A percentile compares a stretch with the other conserved stretches of the same genome.
phyloP scores from a whole-genome alignment of 2,329 filamentous ascomycete species.

The Claviceps humidiphila region DNA sequence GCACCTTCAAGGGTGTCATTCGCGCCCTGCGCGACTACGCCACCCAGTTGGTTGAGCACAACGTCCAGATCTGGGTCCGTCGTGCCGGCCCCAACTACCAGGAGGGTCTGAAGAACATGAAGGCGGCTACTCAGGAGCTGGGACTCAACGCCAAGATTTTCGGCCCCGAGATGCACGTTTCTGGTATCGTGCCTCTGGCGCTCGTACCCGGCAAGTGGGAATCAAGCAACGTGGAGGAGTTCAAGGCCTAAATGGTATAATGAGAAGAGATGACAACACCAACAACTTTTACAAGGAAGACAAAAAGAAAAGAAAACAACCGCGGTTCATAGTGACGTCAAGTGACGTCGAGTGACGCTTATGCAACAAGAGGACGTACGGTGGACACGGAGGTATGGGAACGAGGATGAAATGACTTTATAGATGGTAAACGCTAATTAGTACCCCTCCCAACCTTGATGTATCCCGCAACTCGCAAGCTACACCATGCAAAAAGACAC shows the following conservation, averaged over 20 bases:
- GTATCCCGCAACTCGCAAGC: constrained; percentile 24
- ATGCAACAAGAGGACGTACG: not conserved
- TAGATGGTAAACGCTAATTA: constrained; percentile 9
- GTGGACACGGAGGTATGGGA: not conserved
- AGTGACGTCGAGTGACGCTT: not conserved
- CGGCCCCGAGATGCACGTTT: constrained; percentile 83
- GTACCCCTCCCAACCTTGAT: constrained; percentile 9
- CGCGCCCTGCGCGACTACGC: constrained; percentile 85
- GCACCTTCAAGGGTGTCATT: constrained; percentile 99
- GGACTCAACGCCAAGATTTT: constrained; percentile 58
- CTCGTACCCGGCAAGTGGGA: constrained; percentile 55
- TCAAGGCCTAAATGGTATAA: constrained; percentile 33
- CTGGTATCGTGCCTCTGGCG: constrained; percentile 88
- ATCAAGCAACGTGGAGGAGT: constrained; percentile 47
- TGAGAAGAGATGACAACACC: not conserved
- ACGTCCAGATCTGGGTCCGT: constrained; percentile 92
- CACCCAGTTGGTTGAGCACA: constrained; percentile 80
- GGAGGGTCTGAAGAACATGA: constrained; percentile 99
- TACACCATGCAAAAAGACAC: constrained; percentile 14
- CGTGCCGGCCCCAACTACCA: constrained; percentile 92
- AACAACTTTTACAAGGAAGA: not conserved
- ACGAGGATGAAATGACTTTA: constrained; percentile 4
- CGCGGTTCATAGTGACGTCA: not conserved
- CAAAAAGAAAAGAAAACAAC: not conserved
- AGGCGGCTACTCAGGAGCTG: constrained; percentile 85